Evolutionary conservation across 495 filamentous ascomycete genomes (phyloP), one percentile per base, ranked within the genome.

Genomic region (Pseudomonodictys pantanalensis): DNA sequence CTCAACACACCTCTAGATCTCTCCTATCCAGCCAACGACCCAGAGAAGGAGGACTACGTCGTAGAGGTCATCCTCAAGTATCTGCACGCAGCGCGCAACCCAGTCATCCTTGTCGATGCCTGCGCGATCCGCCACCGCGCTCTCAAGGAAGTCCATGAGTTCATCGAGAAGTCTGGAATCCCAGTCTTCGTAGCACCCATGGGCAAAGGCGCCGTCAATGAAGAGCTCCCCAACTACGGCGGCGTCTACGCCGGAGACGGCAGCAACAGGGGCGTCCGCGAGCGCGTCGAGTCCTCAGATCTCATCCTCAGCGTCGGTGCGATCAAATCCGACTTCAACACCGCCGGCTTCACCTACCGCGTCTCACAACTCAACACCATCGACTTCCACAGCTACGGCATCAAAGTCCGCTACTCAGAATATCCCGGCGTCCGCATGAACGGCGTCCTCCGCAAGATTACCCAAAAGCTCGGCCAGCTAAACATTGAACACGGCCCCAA

Each of bases 241-340:
- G 92, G 92, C 45, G 90, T 96, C 2, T 96, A 96, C 71, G 87
- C 87, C 6, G 92, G 92, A 17, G 80, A 82, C 60, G 92, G 87
- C n/a, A 89, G 84, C 12, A 81, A 86, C 41, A 71, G 81, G 0
- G 86, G 80, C 25, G 89, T 95, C 4, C 77, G 80, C 47, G 83
- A 90, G 43, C 78, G 81, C 17, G 84, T 97, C 33, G 91, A 96
- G 68, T 78, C 79, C 2, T 84, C 91, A 0, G 92, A 96, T 64
- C 79, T 96, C 2, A 86, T 97, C 20, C 76, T 97, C 12, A 87
- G 80, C 59, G 85, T 97, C 61, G 92, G 92, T 29, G 78, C 90
- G 24, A 85, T 96, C 59, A 83, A 88, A 72, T 90, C 85, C 60
- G 92, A 97, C 67, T 95, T 95, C 78, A 96, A 97, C 72, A 93